Evolutionary conservation across 2,329 filamentous ascomycete genomes (phyloP).

Genomic region (Thelonectria blattea): DNA sequence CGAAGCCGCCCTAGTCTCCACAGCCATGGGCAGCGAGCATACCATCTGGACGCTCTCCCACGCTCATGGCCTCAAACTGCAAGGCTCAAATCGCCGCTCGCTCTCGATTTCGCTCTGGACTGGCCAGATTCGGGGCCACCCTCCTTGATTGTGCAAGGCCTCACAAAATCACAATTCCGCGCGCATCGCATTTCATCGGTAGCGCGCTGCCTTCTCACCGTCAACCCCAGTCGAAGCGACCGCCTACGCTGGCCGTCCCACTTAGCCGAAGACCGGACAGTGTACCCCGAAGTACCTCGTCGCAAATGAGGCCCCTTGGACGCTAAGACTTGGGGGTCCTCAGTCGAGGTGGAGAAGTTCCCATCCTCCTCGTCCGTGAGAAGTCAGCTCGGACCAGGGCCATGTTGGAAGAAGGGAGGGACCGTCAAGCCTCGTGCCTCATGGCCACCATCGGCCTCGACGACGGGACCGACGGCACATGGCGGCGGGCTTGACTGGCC

Average conservation of each 20-base stretch:
- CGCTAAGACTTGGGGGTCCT: slow-evolving; percentile 34
- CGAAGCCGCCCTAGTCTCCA: slow-evolving; percentile 29
- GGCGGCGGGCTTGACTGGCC: slow-evolving; percentile 18
- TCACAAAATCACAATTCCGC: slow-evolving; percentile 18
- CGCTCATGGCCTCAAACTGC: slow-evolving; percentile 14
- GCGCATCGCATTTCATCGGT: slow-evolving; percentile 24
- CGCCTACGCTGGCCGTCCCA: slow-evolving; percentile 31
- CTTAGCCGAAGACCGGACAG: slow-evolving; percentile 24
- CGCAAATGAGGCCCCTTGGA: slow-evolving; percentile 25
- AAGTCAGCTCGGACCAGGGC: slow-evolving; percentile 20
- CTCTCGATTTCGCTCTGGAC: slow-evolving; percentile 6
- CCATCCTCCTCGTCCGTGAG: slow-evolving; percentile 29
- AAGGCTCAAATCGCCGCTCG: slow-evolving; percentile 22
- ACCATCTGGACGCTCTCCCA: slow-evolving; percentile 15
- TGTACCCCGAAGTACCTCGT: slow-evolving; percentile 36
- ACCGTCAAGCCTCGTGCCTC: slow-evolving; percentile 13
- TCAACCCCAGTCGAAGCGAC: slow-evolving; percentile 25
- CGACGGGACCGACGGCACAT: slow-evolving; percentile 35
- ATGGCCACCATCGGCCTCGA: slow-evolving; percentile 22
- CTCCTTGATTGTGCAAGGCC: slow-evolving; percentile 7
- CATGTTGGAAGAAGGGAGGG: slow-evolving; percentile 15
- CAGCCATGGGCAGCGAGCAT: slow-evolving; percentile 23
- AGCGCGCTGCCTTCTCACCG: slow-evolving; percentile 29
- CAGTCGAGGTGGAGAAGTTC: slow-evolving; percentile 30
- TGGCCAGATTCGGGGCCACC: slow-evolving; percentile 8